Conservation (phyloP, 2,329 filamentous ascomycete species). For the Epichloe amarillans region DNA sequence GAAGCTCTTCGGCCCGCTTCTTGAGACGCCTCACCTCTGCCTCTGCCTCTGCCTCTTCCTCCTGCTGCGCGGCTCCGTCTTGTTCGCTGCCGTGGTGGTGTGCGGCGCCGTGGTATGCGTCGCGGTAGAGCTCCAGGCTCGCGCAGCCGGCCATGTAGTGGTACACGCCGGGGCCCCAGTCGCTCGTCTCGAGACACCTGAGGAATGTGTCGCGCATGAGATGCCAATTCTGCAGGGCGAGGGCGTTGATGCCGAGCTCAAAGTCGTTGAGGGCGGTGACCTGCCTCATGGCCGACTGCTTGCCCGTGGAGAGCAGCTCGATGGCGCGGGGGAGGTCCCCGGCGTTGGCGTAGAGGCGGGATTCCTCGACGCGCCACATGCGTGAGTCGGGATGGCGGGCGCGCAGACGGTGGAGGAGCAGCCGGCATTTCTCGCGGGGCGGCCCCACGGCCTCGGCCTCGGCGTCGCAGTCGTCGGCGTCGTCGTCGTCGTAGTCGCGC, state of each 20-base stretch:
- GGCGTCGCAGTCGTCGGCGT: too few relatives aligned
- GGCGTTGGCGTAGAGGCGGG: conserved; percentile 57
- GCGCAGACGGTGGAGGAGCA: conserved; percentile 61
- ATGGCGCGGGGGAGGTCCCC: conserved; percentile 56
- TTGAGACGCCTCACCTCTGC: conserved; percentile 43
- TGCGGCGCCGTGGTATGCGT: conserved; percentile 28
- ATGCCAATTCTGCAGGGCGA: conserved; percentile 68
- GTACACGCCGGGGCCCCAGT: conserved; percentile 83
- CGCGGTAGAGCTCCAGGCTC: conserved; percentile 70
- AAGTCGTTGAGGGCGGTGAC: conserved; percentile 76
- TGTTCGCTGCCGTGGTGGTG: conserved; percentile 22
- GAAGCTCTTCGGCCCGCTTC: conserved; percentile 50
- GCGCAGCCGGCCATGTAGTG: conserved; percentile 74
- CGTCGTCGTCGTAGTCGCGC: conserved; percentile 30
- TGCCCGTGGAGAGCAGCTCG: conserved; percentile 44
- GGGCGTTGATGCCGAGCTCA: conserved; percentile 63
- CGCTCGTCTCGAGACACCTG: conserved; percentile 64
- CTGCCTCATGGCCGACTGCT: conserved; percentile 68
- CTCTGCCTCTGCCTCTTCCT: conserved; percentile 8
- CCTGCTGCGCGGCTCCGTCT: background rate
- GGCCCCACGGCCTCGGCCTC: conserved; percentile 50
- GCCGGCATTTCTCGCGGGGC: conserved; percentile 53
- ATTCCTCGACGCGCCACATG: conserved; percentile 82
- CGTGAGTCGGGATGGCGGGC: conserved; percentile 65
- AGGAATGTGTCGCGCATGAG: conserved; percentile 64